A percentile compares a stretch with the other conserved stretches of the same genome.
Conservation (phyloP, 225 moss, liverwort and hornwort genomes). For the Lunularia cruciata region DNA sequence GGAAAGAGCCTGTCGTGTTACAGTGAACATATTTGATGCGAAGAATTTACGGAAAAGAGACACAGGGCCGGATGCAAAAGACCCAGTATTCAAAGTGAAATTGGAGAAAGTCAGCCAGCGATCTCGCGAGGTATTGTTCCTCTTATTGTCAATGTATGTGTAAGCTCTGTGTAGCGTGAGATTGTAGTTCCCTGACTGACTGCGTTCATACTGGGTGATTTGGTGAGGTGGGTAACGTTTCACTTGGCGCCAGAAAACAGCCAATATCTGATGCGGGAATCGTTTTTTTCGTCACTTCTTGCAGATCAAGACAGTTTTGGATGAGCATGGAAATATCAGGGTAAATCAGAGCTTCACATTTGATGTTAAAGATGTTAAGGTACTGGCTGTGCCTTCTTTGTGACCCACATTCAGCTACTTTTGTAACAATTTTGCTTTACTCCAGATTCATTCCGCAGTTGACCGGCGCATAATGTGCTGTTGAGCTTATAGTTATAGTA, state of each 20-base stretch:
- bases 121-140: constrained; percentile 56
- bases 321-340: constrained; percentile 54
- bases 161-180: too few species aligned
- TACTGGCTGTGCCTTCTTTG: background rate
- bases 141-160: too few species aligned
- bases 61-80: constrained; percentile 63
- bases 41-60: constrained; percentile 67
- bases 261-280: too few species aligned
- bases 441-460: too few species aligned
- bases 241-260: too few species aligned
- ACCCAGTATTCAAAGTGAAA: constrained; percentile 81
- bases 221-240: too few species aligned
- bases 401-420: background rate
- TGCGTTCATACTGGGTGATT: too few species aligned
- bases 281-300: too few species aligned
- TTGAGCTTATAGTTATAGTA: too few species aligned
- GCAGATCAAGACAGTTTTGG: constrained; percentile 39
- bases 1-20: constrained; percentile 67
- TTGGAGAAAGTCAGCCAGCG: constrained; percentile 67
- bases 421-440: background rate
- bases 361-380: constrained; percentile 81
- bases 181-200: background rate
- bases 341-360: constrained; percentile 90
- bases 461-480: too few species aligned
- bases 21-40: constrained; percentile 64